Evolutionary conservation across 345 rosid species (phyloP).

Genomic region (Rhizophora mangle): DNA sequence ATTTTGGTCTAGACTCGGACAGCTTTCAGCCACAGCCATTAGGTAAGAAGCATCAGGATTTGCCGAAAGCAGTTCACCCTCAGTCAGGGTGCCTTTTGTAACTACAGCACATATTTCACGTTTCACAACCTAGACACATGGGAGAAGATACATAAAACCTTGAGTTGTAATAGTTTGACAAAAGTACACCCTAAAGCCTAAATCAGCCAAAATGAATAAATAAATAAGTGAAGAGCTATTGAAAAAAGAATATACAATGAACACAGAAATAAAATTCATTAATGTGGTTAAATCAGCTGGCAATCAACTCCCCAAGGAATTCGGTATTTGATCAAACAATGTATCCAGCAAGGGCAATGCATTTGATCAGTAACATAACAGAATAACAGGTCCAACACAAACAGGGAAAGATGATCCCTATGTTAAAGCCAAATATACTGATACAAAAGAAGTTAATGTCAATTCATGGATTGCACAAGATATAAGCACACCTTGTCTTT

Average conservation of each 20-base stretch:
- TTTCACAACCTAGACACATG: slow-evolving; percentile 76
- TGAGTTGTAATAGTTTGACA: not conserved
- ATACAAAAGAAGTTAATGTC: not conserved
- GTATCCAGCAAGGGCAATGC: not conserved
- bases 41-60: slow-evolving; percentile 91
- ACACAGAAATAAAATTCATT: not conserved
- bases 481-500: slow-evolving; percentile 68
- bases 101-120: slow-evolving; percentile 93
- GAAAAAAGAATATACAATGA: not conserved
- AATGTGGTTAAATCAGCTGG: not conserved
- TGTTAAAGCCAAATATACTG: not conserved
- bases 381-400: not conserved
- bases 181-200: not conserved
- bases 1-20: slow-evolving; percentile 31
- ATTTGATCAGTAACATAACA: not conserved
- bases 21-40: slow-evolving; percentile 75
- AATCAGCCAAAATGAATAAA: not conserved
- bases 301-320: not conserved
- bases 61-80: slow-evolving; percentile 78
- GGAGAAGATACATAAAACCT: slow-evolving; percentile 20
- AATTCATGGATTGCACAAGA: not conserved
- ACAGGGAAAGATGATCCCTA: not conserved
- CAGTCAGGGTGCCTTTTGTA: slow-evolving; percentile 89
- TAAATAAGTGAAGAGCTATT: not conserved
- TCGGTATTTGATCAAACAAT: not conserved